Conservation (phyloP, 495 filamentous ascomycete genomes). For the Penicillium parvum region DNA sequence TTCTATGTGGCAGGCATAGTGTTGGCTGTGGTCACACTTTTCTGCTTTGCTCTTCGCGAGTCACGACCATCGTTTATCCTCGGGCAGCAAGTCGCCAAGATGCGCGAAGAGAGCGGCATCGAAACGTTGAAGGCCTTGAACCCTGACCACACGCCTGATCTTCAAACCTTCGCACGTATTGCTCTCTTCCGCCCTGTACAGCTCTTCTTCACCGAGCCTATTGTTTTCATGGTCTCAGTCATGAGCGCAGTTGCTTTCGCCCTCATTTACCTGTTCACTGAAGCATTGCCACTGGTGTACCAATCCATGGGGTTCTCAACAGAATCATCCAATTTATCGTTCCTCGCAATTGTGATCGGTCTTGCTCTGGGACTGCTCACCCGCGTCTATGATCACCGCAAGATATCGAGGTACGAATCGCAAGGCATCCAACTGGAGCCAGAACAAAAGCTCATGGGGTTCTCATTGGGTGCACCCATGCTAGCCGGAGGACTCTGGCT, state of each 20-base stretch:
- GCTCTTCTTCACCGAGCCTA: constrained; percentile 42
- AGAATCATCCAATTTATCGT: constrained; percentile 30
- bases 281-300: constrained; percentile 37
- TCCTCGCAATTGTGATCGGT: constrained; percentile 31
- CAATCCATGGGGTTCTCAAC: constrained; percentile 26
- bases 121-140: constrained; percentile 23
- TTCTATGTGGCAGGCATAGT: constrained; percentile 39
- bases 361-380: background rate
- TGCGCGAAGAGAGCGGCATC: constrained; percentile 24
- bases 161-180: constrained; percentile 24
- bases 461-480: constrained; percentile 36
- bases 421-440: constrained; percentile 6
- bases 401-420: background rate
- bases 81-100: constrained; percentile 14
- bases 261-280: constrained; percentile 44
- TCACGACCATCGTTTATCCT: constrained; percentile 36
- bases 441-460: constrained; percentile 24
- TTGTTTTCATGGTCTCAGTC: constrained; percentile 32
- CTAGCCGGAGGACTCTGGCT: constrained; percentile 37
- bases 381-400: background rate
- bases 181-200: constrained; percentile 32
- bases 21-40: constrained; percentile 26
- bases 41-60: constrained; percentile 33
- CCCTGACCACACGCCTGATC: constrained; percentile 28
- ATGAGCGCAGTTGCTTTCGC: constrained; percentile 31